A percentile compares a stretch with the other conserved stretches of the same genome.
Conservation (phyloP, 2,329 filamentous ascomycete genomes). For the Chaetomiaceae sp. region DNA sequence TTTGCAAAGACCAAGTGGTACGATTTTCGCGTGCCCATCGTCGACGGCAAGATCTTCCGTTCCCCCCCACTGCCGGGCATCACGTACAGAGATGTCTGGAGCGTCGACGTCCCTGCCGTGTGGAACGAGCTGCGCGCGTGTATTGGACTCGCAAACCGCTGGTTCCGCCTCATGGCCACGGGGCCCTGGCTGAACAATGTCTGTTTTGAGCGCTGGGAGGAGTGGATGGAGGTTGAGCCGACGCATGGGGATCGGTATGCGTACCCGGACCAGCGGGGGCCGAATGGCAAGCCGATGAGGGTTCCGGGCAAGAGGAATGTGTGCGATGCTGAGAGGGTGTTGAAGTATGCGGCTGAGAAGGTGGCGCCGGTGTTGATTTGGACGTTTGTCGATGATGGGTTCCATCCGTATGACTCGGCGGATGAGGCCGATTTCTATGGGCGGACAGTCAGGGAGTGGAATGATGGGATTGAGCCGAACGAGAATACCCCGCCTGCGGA, state of each 20-base stretch:
- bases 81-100: background rate
- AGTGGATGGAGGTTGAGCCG: constrained; percentile 2
- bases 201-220: background rate
- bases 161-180: constrained; percentile 3
- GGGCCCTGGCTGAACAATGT: background rate
- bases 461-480: background rate
- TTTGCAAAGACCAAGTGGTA: constrained; percentile 12
- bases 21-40: background rate
- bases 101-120: constrained; percentile 5
- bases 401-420: background rate
- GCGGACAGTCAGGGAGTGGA: background rate
- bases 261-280: background rate
- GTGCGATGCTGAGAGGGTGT: background rate
- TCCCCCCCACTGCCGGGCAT: background rate
- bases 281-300: background rate
- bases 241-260: background rate
- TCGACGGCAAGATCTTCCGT: background rate
- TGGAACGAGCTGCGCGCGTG: constrained; percentile 8
- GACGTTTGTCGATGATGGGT: constrained; percentile 8
- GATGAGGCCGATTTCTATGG: background rate
- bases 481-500: background rate
- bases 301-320: background rate
- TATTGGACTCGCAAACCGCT: constrained; percentile 9
- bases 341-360: background rate
- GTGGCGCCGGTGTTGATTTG: background rate